These are phyloP conservation scores for Laguncularia racemosa DNA, from an alignment of 345 rosid genomes.

Conservation along the genomic window DNA sequence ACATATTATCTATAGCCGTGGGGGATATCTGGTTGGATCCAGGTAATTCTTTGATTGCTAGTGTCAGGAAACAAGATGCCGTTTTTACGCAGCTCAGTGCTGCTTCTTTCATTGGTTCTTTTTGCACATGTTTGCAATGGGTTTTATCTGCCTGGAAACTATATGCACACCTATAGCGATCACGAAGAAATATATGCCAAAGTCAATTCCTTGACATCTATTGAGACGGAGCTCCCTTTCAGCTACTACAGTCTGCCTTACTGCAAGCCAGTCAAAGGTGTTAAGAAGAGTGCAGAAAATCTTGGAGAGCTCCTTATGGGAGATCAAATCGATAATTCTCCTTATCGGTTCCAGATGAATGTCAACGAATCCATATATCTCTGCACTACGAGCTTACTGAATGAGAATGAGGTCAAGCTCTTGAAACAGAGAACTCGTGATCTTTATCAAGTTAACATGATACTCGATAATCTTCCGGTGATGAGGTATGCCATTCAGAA, in stretches of 20 bases:
- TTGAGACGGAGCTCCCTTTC: conserved; percentile 41
- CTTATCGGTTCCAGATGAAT: conserved; percentile 36
- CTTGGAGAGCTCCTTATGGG: conserved; percentile 53
- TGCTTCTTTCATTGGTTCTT: conserved; percentile 15
- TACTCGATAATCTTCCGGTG: conserved; percentile 43
- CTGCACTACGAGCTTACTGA: conserved; percentile 27
- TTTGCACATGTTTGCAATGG: conserved; percentile 23
- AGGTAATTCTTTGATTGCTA: no score
- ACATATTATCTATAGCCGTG: no score
- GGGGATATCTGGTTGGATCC: no score
- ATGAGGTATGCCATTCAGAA: conserved; percentile 39
- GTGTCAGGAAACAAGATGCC: conserved; percentile 12
- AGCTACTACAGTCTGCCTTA: conserved; percentile 47
- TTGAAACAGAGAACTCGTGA: conserved; percentile 49
- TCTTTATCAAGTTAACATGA: conserved; percentile 50
- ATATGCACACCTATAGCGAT: conserved; percentile 36
- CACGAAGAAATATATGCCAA: conserved; percentile 20
- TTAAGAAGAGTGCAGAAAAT: conserved; percentile 43
- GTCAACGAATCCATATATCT: conserved; percentile 35
- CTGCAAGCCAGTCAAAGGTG: conserved; percentile 21
- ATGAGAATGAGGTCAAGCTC: conserved; percentile 38
- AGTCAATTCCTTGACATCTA: conserved; percentile 43
- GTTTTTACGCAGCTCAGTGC: conserved; percentile 14
- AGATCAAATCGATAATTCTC: conserved; percentile 45
- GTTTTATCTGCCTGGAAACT: conserved; percentile 42